Evolutionary conservation across 1,284 basidiomycete genomes (phyloP).

Genomic region (Ganoderma sinense): DNA sequence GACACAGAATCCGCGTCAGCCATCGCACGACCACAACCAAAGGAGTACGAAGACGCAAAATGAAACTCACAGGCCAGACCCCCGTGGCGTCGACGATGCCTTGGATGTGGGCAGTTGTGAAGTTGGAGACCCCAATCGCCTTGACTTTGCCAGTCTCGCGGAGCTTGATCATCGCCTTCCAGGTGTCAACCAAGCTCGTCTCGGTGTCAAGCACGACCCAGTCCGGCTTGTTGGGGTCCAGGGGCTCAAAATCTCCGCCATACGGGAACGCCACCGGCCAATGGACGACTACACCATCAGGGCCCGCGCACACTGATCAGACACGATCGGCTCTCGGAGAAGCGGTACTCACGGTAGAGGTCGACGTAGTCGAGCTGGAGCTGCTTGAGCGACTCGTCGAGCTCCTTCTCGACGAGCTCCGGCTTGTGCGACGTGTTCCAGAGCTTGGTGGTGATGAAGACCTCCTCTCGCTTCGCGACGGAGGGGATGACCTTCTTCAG

Average conservation of each 20-base stretch:
- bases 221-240: conserved; percentile 51
- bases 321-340: not conserved
- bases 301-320: not conserved
- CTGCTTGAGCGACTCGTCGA: conserved; percentile 77
- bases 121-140: conserved; percentile 85
- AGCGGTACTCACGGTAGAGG: conserved; percentile 57
- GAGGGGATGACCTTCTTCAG: conserved; percentile 82
- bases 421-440: conserved; percentile 79
- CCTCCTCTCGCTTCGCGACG: conserved; percentile 82
- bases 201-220: conserved; percentile 65
- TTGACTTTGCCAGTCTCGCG: conserved; percentile 58
- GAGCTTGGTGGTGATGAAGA: conserved; percentile 87
- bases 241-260: conserved; percentile 62
- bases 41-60: not conserved
- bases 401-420: conserved; percentile 72
- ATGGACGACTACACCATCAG: conserved; percentile 73
- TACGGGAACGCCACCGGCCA: conserved; percentile 86
- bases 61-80: conserved; percentile 70
- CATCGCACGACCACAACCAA: not conserved
- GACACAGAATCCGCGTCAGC: no score
- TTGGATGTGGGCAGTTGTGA: conserved; percentile 71
- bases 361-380: conserved; percentile 83
- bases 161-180: conserved; percentile 81
- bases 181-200: conserved; percentile 78
- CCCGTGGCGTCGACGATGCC: conserved; percentile 80